Base-by-base conservation (phyloP, 768 basidiomycete genomes). In the Hypholoma fasciculare region DNA sequence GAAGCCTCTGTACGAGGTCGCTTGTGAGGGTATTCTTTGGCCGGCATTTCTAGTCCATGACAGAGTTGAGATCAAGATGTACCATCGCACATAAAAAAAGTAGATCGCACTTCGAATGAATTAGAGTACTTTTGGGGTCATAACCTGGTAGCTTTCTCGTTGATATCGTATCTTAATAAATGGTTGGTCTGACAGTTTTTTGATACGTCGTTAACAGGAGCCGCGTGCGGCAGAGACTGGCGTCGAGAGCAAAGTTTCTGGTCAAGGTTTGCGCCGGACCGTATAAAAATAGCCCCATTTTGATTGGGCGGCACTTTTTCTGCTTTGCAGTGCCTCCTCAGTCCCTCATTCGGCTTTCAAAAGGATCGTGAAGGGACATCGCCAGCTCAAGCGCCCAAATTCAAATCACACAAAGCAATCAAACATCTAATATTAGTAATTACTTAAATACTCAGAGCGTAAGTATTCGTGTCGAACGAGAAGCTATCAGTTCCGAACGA, bases 21-120 rank as follows among this genome's bases (percentile, higher is more conserved):
- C 58, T 65, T 67, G 30, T 59, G 55, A n/a, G 64, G 64, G 37
- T 58, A 47, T 42, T 54, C 58, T 58, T 47, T 43, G 16, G 57
- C 30, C 16, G 57, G 20, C 57, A 58, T 58, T 52, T 52, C 49
- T 34, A 40, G n/a, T 17, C 17, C 12, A 19, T 13, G 7, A 9
- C 23, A 19, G 17, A 46, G 23, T 6, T 19, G 17, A 17, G 19
- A 46, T 19, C 13, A 19, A 20, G 23, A 23, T 23, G 44, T 16
- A n/a, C 43, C 4, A 44, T 23, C 7, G 17, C 7, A 5, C 3
- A 46, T 17, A 46, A 46, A 46, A 46, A 23, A 19, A 20, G 23
- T 19, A 20, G 17, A 23, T 46, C 44, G 23, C 14, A 46, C 44
- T 46, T 46, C 17, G 17, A 17, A 19, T 17, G 44, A 19, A 19